These are phyloP conservation scores for Boletus sp. DNA, from an alignment of 768 basidiomycete species.

Conservation along the genomic window DNA sequence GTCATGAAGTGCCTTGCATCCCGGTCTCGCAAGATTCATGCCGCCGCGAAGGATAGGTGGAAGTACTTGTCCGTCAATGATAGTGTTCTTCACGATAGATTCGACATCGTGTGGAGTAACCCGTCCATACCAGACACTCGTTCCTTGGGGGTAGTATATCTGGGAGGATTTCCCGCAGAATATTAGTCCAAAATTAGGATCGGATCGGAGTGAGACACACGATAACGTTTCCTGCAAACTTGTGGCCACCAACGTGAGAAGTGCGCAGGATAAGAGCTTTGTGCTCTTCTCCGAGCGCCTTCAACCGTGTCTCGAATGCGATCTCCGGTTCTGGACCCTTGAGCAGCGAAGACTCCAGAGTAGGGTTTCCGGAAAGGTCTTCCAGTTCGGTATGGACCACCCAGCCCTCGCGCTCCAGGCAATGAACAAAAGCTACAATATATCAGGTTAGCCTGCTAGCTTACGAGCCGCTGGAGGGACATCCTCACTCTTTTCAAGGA, in stretches of 20 bases:
- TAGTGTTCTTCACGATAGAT: slow-evolving; percentile 82
- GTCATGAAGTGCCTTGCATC: slow-evolving; percentile 64
- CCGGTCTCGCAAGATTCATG: slow-evolving; percentile 71
- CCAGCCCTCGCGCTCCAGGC: slow-evolving; percentile 70
- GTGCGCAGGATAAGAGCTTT: slow-evolving; percentile 81
- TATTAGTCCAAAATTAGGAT: background rate
- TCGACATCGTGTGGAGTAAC: slow-evolving; percentile 89
- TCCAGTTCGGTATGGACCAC: slow-evolving; percentile 73
- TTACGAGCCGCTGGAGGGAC: slow-evolving; percentile 14
- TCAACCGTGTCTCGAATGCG: slow-evolving; percentile 46
- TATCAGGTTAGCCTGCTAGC: background rate
- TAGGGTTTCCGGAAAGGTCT: slow-evolving; percentile 40
- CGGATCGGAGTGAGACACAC: slow-evolving; percentile 47
- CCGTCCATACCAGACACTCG: slow-evolving; percentile 91
- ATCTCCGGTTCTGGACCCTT: slow-evolving; percentile 44
- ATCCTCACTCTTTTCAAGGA: slow-evolving; percentile 68
- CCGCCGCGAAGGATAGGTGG: slow-evolving; percentile 86
- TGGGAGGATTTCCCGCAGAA: slow-evolving; percentile 27
- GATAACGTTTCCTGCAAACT: slow-evolving; percentile 87
- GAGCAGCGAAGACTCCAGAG: slow-evolving; percentile 24
- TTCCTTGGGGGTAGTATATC: slow-evolving; percentile 86
- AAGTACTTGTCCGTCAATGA: slow-evolving; percentile 80
- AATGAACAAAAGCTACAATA: slow-evolving; percentile 55
- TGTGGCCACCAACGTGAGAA: slow-evolving; percentile 93
- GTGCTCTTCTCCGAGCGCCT: slow-evolving; percentile 51